These are phyloP conservation scores for Acorus gramineus DNA, from an alignment of 106 monocot species.

Conservation along the genomic window DNA sequence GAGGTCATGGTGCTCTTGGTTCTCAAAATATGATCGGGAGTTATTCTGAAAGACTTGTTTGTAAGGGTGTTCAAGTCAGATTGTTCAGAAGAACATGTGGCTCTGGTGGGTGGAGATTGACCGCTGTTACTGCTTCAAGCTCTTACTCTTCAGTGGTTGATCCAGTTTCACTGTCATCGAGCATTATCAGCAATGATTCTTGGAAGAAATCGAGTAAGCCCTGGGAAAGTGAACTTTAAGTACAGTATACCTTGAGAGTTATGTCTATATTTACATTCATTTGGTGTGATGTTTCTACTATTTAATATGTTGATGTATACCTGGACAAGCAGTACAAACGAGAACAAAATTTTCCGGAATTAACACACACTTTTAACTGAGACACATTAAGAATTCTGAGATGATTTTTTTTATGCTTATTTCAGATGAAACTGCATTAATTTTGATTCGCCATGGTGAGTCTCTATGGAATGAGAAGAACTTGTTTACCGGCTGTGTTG, in stretches of 20 bases:
- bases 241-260: not conserved
- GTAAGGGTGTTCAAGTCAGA: slow-evolving; percentile 17
- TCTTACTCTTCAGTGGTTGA: slow-evolving; percentile 38
- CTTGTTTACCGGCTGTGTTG: slow-evolving; percentile 97
- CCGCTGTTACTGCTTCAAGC: slow-evolving; percentile 25
- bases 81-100: slow-evolving; percentile 9
- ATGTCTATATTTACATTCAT: not conserved
- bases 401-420: not conserved
- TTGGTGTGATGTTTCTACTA: not conserved
- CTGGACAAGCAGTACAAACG: too few relatives aligned
- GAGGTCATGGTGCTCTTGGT: not conserved
- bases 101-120: slow-evolving; percentile 21
- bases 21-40: slow-evolving; percentile 5
- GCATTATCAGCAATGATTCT: slow-evolving; percentile 13
- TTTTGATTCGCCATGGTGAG: slow-evolving; percentile 89
- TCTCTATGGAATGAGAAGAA: slow-evolving; percentile 99
- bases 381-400: not conserved
- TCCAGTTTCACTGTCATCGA: slow-evolving; percentile 25
- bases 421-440: slow-evolving; percentile 87
- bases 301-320: not conserved
- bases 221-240: not conserved
- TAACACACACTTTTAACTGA: not conserved
- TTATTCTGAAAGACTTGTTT: slow-evolving; percentile 18
- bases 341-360: not conserved
- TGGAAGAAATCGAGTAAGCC: slow-evolving; percentile 60